Evolutionary conservation across 805 yeast genomes (phyloP), one percentile per base, ranked within the genome.

Genomic region (Suhomyces canberraensis): DNA sequence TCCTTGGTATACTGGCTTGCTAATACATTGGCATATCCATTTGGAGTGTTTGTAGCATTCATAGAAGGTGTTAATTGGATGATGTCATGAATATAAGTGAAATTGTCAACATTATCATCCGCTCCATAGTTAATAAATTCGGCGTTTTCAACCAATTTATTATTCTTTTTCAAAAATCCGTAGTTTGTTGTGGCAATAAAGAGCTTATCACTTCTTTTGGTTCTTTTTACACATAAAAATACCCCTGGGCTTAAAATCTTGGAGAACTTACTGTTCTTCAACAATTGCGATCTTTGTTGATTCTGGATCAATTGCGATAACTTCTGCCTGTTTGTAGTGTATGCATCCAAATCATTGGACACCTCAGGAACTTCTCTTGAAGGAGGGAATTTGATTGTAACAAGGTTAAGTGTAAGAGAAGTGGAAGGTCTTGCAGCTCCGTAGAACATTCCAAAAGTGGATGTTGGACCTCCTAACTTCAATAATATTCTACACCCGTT

Each of bases 151-250:
- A 82, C 71, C 48, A 82, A 76, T 47, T 77, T 78, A 41, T 78
- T 79, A 40, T 79, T 79, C 46, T 80, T 81, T 52, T 87, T 88
- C 44, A 88, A 64, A 28, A 84, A 71, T 29, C 96, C 96, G 52
- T 86, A 81, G 58, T 93, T 96, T 6, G 93, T 83, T 7, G 88
- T 82, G 31, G 91, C 72, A 3, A 84, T 81, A 56, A 84, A 88
- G 16, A 87, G 60, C 37, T 74, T 73, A 41, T 68, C 73, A 4
- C 70, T 61, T 29, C 55, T 55, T 36, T 61, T 64, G 3, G 70
- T 65, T 35, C 76, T 73, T 38, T 66, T 66, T 9, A 82, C 84
- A 26, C 86, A 82, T 42, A 90, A 71, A 51, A 80, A 90, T 3
- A 88, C 80, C n/a, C 95, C 95, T 0, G 96, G 96, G 15, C 95